Percentiles rank a stretch among this genome's conserved stretches.
phyloP scores from a whole-genome alignment of 306 rosid species.

The Vachellia pachyceras region DNA sequence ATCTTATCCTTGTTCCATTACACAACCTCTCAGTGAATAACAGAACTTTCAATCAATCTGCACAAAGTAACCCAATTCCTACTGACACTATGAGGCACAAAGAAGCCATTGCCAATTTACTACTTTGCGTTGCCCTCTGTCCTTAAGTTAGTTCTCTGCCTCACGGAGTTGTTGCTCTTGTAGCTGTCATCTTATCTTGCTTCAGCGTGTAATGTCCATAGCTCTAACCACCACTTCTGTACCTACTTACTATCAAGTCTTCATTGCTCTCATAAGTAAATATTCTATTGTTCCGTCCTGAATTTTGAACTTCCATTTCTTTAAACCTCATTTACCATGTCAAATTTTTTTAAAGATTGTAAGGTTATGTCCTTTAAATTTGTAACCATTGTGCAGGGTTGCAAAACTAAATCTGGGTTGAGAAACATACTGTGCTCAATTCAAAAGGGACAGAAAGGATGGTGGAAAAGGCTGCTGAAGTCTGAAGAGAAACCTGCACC shows the following conservation, averaged over 20 bases:
- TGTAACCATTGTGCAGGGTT: slow-evolving; percentile 49
- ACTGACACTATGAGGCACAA: not conserved
- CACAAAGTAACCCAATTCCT: not conserved
- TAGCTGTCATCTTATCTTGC: not conserved
- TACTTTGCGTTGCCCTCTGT: not conserved
- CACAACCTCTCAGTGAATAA: slow-evolving; percentile 1
- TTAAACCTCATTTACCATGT: not conserved
- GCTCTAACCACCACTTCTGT: not conserved
- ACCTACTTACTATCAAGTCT: not conserved
- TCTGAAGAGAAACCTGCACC: slow-evolving; percentile 88
- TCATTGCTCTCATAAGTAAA: not conserved
- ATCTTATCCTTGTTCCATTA: slow-evolving; percentile 19
- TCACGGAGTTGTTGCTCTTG: not conserved
- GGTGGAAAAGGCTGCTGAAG: slow-evolving; percentile 87
- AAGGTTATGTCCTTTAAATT: slow-evolving; percentile 21
- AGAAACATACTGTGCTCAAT: slow-evolving; percentile 80
- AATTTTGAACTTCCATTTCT: not conserved
- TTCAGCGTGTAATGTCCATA: not conserved
- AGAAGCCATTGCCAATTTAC: slow-evolving; percentile 5
- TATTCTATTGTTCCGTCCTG: not conserved
- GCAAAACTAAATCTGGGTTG: slow-evolving; percentile 71
- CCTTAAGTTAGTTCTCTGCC: slow-evolving; percentile 2
- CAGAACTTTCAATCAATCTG: not conserved
- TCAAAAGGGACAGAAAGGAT: slow-evolving; percentile 75
- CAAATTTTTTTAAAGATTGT: slow-evolving; percentile 22